Base-by-base conservation (phyloP, 108 stramenopile species). In the Mediolabrus comicus region DNA sequence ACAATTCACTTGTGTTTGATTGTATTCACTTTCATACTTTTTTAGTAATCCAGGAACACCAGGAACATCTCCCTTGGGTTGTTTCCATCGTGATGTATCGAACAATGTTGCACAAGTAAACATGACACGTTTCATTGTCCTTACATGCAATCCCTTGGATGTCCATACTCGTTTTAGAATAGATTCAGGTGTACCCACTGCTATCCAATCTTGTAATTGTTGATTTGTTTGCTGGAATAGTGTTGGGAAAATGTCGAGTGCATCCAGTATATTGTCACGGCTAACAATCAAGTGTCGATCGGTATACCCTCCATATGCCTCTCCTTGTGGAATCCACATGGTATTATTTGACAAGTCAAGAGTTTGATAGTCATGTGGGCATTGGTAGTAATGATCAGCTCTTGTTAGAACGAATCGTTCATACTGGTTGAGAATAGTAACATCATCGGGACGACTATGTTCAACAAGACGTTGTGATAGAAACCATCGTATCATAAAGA, bases 341-440 rank as follows among this genome's bases (percentile, higher is more conserved):
- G 26, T 49, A 5, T 49, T 67, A 22, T 31, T 22, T 10, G 36
- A 38, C 36, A 38, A 13, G 36, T 68, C 62, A 3, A 84, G 64
- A 26, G 12, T 24, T 10, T 51, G 59, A 2, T 81, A 59, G 31
- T 74, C 65, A 36, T 73, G 72, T 14, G 53, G 34, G 34, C 83
- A 84, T 26, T 35, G 53, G 26, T 84, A 84, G 80, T 52, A 84
- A 35, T 81, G 76, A 65, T 84, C 83, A 4, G 83, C 36, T 53
- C 83, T 26, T 14, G 83, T 84, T 9, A 84, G 34, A 22, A 84
- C 74, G 61, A 84, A 84, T 12, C 76, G 70, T 51, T 81, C 75
- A 51, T 84, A 84, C 28, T 46, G 32, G 5, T 67, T 16, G 7
- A 58, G 16, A 26, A 77, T 24, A 16, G 34, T 22, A 52, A 34